Conservation (phyloP, 805 yeast genomes). For the Teunomyces cretensis region DNA sequence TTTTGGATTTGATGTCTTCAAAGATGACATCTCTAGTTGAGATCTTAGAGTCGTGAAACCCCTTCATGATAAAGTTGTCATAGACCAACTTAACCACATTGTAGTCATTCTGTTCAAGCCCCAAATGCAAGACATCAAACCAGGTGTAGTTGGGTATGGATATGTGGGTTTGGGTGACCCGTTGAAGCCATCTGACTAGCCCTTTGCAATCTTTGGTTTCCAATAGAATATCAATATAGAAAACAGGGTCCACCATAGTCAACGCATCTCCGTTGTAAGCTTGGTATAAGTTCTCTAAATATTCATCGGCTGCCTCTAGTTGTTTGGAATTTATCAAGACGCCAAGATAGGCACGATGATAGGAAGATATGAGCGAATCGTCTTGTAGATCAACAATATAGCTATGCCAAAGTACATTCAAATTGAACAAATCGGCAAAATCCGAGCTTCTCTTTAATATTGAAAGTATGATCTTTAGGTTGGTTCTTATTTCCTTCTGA, state of each 20-base stretch:
- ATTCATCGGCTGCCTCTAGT: conserved; percentile 20
- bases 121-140: conserved; percentile 23
- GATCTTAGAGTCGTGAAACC: conserved; percentile 17
- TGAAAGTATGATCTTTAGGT: conserved; percentile 2
- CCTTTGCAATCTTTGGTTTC: conserved; percentile 21
- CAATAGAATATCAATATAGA: not conserved
- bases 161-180: not conserved
- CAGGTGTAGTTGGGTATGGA: conserved; percentile 15
- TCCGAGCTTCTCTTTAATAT: conserved; percentile 15
- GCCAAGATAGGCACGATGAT: conserved; percentile 22
- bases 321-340: conserved; percentile 25
- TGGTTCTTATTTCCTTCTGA: not conserved
- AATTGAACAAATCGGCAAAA: conserved; percentile 17
- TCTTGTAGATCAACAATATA: conserved; percentile 9
- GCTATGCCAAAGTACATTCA: conserved; percentile 24
- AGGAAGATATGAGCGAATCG: conserved; percentile 13
- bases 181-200: conserved; percentile 14
- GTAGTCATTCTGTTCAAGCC: conserved; percentile 25
- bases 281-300: conserved; percentile 10
- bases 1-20: conserved; percentile 6
- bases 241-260: not conserved
- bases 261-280: not conserved
- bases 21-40: conserved; percentile 26
- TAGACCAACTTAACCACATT: conserved; percentile 27
- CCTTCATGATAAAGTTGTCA: conserved; percentile 29